These are phyloP conservation scores for Polychaeton citri DNA, from an alignment of 2,329 filamentous ascomycete species.

Conservation along the genomic window DNA sequence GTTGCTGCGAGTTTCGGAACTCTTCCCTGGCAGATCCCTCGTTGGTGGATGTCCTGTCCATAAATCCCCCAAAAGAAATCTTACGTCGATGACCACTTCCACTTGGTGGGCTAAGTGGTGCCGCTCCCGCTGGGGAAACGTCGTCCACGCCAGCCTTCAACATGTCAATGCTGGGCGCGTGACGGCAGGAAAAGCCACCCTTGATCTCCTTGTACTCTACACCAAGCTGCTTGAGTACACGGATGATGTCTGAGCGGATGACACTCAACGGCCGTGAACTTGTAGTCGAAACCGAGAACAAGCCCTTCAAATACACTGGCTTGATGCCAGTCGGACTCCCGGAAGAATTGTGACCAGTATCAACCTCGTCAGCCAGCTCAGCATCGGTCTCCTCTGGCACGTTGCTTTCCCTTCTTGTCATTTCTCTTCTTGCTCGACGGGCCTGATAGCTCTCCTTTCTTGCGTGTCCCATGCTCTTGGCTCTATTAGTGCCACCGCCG, in stretches of 20 bases:
- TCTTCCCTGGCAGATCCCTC: slow-evolving; percentile 42
- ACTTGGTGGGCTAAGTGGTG: slow-evolving; percentile 34
- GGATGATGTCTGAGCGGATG: slow-evolving; percentile 80
- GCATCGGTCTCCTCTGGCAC: slow-evolving; percentile 85
- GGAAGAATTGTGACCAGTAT: slow-evolving; percentile 32
- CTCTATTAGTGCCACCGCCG: slow-evolving; percentile 54
- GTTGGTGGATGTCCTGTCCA: slow-evolving; percentile 45
- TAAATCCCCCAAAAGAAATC: slow-evolving; percentile 71
- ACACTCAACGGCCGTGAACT: slow-evolving; percentile 77
- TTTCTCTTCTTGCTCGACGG: slow-evolving; percentile 48
- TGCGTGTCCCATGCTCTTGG: slow-evolving; percentile 81
- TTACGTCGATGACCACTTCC: slow-evolving; percentile 52
- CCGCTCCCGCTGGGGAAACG: slow-evolving; percentile 40
- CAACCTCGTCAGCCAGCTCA: slow-evolving; percentile 49
- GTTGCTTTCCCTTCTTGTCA: slow-evolving; percentile 49
- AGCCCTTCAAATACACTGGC: slow-evolving; percentile 86
- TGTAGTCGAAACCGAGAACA: slow-evolving; percentile 95
- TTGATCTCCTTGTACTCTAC: slow-evolving; percentile 90
- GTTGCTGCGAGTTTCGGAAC: slow-evolving; percentile 46
- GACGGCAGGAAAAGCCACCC: slow-evolving; percentile 81
- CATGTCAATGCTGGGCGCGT: slow-evolving; percentile 78
- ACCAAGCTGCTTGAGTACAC: slow-evolving; percentile 73
- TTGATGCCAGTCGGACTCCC: slow-evolving; percentile 67
- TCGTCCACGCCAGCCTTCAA: slow-evolving; percentile 34
- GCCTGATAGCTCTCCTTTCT: slow-evolving; percentile 86